A percentile compares a stretch with the other conserved stretches of the same genome.
phyloP scores from a whole-genome alignment of 805 yeast species.

The Metschnikowia picachoensis region DNA sequence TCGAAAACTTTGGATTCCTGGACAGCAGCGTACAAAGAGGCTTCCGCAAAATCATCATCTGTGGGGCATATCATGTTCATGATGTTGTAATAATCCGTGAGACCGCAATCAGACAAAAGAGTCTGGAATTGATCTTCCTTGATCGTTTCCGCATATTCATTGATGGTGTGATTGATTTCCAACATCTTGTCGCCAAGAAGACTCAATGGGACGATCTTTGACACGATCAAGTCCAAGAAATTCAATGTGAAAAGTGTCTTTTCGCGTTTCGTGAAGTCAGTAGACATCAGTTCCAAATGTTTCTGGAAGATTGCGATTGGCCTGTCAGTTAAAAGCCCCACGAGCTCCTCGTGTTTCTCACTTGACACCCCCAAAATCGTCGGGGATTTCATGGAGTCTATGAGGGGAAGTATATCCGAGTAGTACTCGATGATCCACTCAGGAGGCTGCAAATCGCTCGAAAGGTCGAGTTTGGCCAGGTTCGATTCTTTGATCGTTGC shows the following conservation, averaged over 20 bases:
- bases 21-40: conserved; percentile 61
- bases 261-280: conserved; percentile 28
- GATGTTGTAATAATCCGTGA: conserved; percentile 58
- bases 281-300: conserved; percentile 28
- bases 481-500: conserved; percentile 33
- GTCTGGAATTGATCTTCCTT: conserved; percentile 43
- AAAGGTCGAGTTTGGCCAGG: conserved; percentile 38
- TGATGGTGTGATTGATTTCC: conserved; percentile 33
- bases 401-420: conserved; percentile 54
- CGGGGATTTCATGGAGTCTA: conserved; percentile 37
- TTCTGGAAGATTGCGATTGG: conserved; percentile 40
- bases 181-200: conserved; percentile 37
- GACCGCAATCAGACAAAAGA: conserved; percentile 49
- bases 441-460: conserved; percentile 69
- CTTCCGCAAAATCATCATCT: conserved; percentile 54
- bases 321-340: conserved; percentile 42
- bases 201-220: conserved; percentile 48
- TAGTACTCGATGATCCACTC: conserved; percentile 76
- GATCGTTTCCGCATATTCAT: conserved; percentile 35
- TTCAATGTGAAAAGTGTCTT: conserved; percentile 50
- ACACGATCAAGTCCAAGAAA: conserved; percentile 54
- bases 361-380: conserved; percentile 41
- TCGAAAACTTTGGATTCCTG: conserved; percentile 57
- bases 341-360: conserved; percentile 33
- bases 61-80: conserved; percentile 71